A percentile compares a stretch with the other conserved stretches of the same genome.
These are phyloP conservation scores for Echites panduratus DNA, from an alignment of 257 asterid species.

Conservation along the genomic window DNA sequence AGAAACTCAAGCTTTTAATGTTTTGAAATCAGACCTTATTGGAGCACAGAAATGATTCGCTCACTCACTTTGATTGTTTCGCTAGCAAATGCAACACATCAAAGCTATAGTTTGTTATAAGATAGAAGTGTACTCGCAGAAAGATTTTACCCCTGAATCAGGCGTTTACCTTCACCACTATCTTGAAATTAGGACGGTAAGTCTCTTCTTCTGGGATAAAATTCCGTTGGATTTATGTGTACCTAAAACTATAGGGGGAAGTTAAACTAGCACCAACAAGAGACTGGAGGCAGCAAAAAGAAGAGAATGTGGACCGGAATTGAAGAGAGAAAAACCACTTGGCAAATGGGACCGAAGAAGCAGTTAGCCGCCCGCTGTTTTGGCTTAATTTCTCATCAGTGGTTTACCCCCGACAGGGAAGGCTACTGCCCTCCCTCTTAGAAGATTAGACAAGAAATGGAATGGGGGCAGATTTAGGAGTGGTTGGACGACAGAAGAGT, in stretches of 20 bases:
- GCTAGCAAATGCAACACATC: no score
- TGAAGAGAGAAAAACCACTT: not conserved
- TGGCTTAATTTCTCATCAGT: not conserved
- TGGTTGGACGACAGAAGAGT: not conserved
- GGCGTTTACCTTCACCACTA: no score
- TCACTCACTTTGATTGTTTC: no score
- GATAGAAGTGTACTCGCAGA: no score
- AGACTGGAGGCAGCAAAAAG: not conserved
- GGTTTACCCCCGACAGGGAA: not conserved
- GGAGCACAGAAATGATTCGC: no score
- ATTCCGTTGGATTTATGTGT: not conserved
- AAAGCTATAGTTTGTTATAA: no score
- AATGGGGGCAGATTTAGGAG: not conserved
- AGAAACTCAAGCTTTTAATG: no score
- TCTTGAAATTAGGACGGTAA: no score
- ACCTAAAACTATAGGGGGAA: not conserved
- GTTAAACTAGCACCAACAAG: not conserved
- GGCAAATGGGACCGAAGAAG: conserved; percentile 5
- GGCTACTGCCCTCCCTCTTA: not conserved
- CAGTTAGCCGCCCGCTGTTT: not conserved
- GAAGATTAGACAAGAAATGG: not conserved
- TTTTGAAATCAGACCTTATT: not conserved
- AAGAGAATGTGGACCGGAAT: not conserved
- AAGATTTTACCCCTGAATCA: no score
- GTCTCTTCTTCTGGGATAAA: no score